Evolutionary conservation across 192 early-diverging fungal species (phyloP), one percentile per base, ranked within the genome.

Genomic region (Entomortierella parvispora): DNA sequence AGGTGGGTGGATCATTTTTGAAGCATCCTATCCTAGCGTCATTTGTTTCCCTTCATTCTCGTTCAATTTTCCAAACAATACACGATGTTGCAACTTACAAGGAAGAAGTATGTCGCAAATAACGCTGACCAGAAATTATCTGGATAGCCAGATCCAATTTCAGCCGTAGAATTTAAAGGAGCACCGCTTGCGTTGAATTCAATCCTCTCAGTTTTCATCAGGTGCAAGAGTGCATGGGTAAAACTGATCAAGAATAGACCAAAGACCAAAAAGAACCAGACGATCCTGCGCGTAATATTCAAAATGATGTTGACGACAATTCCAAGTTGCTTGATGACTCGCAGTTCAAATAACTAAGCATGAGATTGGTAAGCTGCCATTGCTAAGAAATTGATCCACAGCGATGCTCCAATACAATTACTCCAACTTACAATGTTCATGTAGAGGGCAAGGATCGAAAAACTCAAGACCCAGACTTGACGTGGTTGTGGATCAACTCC

Each of bases 301-400:
- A 77, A 23, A 33, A 77, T 68, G 25, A 77, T 68, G 45, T 77
- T 77, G 50, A 68, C 74, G 14, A 77, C 74, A 10, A 68, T 57
- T 29, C 74, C 74, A 25, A 77, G 55, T 37, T 68, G 65, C 14
- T 54, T 46, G 31, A 77, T 31, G 15, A 66, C 65, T 4, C 74
- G 59, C n/a, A 77, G 46, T 26, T 77, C 74, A 20, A 77, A 77
- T 11, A 77, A 26, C 74, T 77, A 62, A 15, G 25, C 23, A 4
- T 37, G 45, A n/a, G 32, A 23, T 15, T 49, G 23, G 2, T n/a
- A n/a, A n/a, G n/a, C n/a, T n/a, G n/a, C n/a, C n/a, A n/a, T n/a
- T n/a, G n/a, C n/a, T n/a, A n/a, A n/a, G n/a, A n/a, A n/a, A n/a
- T n/a, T n/a, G n/a, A n/a, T n/a, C n/a, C n/a, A n/a, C n/a, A n/a